A percentile compares a stretch with the other conserved stretches of the same genome.
Conservation (phyloP, 371 early-diverging fungal species). For the Haplosporangium sp. region DNA sequence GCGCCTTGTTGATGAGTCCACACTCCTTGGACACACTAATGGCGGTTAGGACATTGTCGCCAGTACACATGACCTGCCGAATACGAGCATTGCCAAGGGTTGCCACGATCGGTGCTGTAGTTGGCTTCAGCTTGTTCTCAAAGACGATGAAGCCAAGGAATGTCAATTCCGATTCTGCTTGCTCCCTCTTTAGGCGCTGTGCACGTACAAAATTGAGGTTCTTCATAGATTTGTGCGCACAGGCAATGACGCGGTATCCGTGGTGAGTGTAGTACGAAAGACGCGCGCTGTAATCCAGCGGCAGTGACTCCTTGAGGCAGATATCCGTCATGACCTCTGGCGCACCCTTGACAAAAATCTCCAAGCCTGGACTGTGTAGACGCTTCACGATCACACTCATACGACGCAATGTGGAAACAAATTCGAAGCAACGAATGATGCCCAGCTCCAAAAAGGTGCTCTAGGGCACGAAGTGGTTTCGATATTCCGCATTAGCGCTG, state of each 20-base stretch:
- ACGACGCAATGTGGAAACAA: slow-evolving; percentile 89
- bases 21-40: slow-evolving; percentile 96
- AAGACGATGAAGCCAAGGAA: slow-evolving; percentile 98
- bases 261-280: slow-evolving; percentile 91
- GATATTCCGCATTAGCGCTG: too few species aligned
- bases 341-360: slow-evolving; percentile 96
- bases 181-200: slow-evolving; percentile 82
- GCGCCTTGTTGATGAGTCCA: slow-evolving; percentile 74
- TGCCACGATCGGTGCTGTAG: slow-evolving; percentile 82
- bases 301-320: slow-evolving; percentile 82
- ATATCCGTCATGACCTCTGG: slow-evolving; percentile 94
- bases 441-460: slow-evolving; percentile 78
- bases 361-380: slow-evolving; percentile 74
- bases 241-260: slow-evolving; percentile 96
- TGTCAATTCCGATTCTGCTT: slow-evolving; percentile 85
- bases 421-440: slow-evolving; percentile 96
- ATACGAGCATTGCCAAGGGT: slow-evolving; percentile 89
- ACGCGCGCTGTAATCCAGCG: slow-evolving; percentile 82
- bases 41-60: slow-evolving; percentile 98
- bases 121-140: slow-evolving; percentile 97
- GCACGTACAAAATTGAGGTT: slow-evolving; percentile 81
- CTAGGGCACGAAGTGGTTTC: slow-evolving; percentile 11
- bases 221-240: slow-evolving; percentile 80
- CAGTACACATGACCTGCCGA: slow-evolving; percentile 98
- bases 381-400: slow-evolving; percentile 94